Base-by-base conservation (phyloP, 2,329 filamentous ascomycete genomes). In the Alternaria consortialis region DNA sequence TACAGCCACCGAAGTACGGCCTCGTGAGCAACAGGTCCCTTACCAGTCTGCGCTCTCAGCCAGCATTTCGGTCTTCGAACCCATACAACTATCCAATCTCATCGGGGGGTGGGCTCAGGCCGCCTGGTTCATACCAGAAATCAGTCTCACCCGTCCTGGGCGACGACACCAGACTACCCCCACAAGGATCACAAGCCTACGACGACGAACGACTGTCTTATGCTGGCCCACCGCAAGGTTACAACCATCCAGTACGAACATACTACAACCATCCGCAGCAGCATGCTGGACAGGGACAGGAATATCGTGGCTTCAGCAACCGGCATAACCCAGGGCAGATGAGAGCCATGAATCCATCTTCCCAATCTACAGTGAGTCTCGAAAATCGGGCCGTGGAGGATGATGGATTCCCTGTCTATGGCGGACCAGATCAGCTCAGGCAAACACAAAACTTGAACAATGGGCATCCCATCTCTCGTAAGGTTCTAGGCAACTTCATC, bases 141-240 rank as follows among this genome's bases (percentile, higher is more conserved):
- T 75, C 81, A 17, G 71, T 73, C 12, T 84, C 82, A 20, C 81
- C 82, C 36, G 79, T 80, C 7, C 65, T 81, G 72, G 83, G 80
- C 60, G 82, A 84, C 44, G 63, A 65, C 3, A 66, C 70, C 27
- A 66, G 72, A 9, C 46, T 66, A 17, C 65, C 67, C 20, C 54
- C 63, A 34, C 66, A 66, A 53, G 67, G 65, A 48, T 50, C 63
- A 37, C 62, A 70, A 42, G 67, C 65, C 17, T 53, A 62, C 25
- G 58, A 67, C 11, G 58, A 57, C 17, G 63, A 61, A 23, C 50
- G 64, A 31, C 59, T 62, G 20, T 42, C 44, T 32, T 44, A 58
- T 12, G 53, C 46, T 39, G 53, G 39, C 25, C 58, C 63, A 31
- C 23, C 32, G 37, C 53, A 61, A 20, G 20, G 29, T n/a, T 31